Evolutionary conservation across 768 basidiomycete species (phyloP).

Genomic region (Brasilioporus rufonigricans): DNA sequence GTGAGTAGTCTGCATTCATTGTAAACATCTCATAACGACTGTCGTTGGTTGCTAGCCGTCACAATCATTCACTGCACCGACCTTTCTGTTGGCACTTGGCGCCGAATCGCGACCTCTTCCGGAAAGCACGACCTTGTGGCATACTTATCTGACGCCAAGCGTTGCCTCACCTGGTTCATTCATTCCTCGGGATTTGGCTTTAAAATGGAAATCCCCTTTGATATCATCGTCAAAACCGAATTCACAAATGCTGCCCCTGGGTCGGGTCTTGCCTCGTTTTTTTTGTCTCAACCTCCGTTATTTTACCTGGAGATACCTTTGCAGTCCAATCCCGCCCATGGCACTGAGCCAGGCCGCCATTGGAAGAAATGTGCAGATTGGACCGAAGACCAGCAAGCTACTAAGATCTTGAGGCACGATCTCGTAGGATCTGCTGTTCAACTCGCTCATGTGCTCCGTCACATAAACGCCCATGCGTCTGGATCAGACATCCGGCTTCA

Average conservation of each 20-base stretch:
- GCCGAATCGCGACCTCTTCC: conserved; percentile 58
- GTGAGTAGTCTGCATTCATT: conserved; percentile 42
- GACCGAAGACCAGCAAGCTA: conserved; percentile 74
- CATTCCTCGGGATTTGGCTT: conserved; percentile 69
- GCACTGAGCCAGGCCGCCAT: conserved; percentile 32
- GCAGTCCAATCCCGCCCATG: conserved; percentile 28
- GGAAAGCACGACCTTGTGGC: conserved; percentile 68
- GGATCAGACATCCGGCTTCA: conserved; percentile 37
- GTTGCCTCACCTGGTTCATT: conserved; percentile 76
- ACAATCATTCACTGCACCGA: conserved; percentile 75
- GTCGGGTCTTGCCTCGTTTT: conserved; percentile 58
- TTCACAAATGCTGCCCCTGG: conserved; percentile 55
- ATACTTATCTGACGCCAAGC: conserved; percentile 67
- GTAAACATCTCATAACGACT: not conserved
- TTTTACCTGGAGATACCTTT: conserved; percentile 62
- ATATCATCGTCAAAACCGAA: conserved; percentile 54
- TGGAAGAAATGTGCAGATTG: conserved; percentile 75
- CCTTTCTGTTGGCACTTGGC: conserved; percentile 76
- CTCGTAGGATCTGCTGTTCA: conserved; percentile 63
- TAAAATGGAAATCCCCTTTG: conserved; percentile 83
- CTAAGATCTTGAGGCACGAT: conserved; percentile 59
- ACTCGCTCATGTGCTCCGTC: conserved; percentile 53
- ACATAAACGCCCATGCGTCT: conserved; percentile 35
- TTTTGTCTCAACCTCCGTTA: conserved; percentile 61
- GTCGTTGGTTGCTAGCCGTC: conserved; percentile 46